Evolutionary conservation across 768 basidiomycete species (phyloP).

Genomic region (Lentinus brumalis): DNA sequence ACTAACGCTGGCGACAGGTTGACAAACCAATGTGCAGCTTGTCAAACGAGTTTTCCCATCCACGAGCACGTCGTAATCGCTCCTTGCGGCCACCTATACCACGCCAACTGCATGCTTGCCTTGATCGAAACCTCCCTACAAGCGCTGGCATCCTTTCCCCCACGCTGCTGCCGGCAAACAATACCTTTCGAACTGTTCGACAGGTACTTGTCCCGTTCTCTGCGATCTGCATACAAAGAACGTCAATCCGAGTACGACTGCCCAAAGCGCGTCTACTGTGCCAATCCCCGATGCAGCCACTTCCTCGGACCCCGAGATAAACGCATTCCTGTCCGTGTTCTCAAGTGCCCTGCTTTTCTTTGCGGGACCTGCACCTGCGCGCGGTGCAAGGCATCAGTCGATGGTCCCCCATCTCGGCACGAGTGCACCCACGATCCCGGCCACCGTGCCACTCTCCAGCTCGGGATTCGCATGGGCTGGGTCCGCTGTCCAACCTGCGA

Average conservation of each 20-base stretch:
- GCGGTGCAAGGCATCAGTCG: constrained; percentile 20
- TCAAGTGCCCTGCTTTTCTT: constrained; percentile 14
- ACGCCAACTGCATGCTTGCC: constrained; percentile 24
- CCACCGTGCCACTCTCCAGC: constrained; percentile 15
- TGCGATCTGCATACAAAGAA: constrained; percentile 13
- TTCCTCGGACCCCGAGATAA: constrained; percentile 29
- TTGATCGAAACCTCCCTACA: constrained; percentile 25
- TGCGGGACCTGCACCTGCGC: constrained; percentile 26
- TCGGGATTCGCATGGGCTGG: constrained; percentile 24
- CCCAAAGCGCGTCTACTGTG: constrained; percentile 31
- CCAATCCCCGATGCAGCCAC: constrained; percentile 26
- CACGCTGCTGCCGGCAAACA: constrained; percentile 29
- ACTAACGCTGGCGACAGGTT: background rate
- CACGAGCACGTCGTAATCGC: constrained; percentile 8
- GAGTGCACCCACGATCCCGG: constrained; percentile 19
- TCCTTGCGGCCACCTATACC: constrained; percentile 31
- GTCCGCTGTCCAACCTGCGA: constrained; percentile 30
- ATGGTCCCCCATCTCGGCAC: constrained; percentile 8
- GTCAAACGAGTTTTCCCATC: constrained; percentile 5
- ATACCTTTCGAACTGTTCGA: constrained; percentile 25
- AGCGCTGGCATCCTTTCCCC: constrained; percentile 32
- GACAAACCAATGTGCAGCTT: constrained; percentile 24
- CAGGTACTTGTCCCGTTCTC: constrained; percentile 10
- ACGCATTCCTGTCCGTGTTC: constrained; percentile 9
- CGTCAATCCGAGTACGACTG: constrained; percentile 28